Conservation (phyloP, 768 basidiomycete genomes). For the Rhodotorula taiwanensis region DNA sequence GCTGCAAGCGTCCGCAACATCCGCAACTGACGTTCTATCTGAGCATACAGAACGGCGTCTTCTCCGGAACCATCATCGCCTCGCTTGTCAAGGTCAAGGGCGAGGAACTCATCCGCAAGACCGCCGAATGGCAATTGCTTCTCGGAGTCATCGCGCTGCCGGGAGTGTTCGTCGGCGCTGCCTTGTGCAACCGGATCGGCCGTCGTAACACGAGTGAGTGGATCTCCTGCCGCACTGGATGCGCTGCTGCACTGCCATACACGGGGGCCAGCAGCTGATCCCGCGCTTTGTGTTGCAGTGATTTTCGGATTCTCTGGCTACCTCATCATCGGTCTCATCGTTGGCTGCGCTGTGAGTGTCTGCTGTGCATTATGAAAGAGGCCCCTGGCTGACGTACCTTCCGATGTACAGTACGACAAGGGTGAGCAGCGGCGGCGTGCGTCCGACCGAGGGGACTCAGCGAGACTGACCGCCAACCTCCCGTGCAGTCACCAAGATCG, state of each 20-base stretch:
- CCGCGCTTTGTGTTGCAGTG: constrained; percentile 4
- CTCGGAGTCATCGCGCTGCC: constrained; percentile 59
- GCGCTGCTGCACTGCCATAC: not conserved
- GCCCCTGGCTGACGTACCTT: too few species aligned
- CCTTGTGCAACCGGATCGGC: constrained; percentile 42
- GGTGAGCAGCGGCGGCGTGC: constrained; percentile 3
- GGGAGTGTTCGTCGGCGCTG: constrained; percentile 48
- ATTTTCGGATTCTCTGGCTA: constrained; percentile 45
- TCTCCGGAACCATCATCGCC: constrained; percentile 61
- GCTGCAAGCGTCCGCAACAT: too few species aligned
- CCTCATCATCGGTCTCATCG: constrained; percentile 54
- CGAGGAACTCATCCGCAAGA: constrained; percentile 47
- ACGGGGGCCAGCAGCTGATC: too few species aligned
- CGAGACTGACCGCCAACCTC: not conserved
- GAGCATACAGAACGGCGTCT: constrained; percentile 1
- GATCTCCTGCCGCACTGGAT: not conserved
- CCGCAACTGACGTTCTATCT: too few species aligned
- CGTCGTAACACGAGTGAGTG: constrained; percentile 16
- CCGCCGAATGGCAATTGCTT: constrained; percentile 65
- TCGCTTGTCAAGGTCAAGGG: constrained; percentile 55
- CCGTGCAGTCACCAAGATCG: constrained; percentile 52
- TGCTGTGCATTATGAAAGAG: too few species aligned
- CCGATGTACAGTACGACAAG: constrained; percentile 52
- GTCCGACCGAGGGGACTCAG: too few species aligned
- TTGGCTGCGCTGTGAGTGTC: constrained; percentile 50